Evolutionary conservation across 1,139 yeast species (phyloP).

Genomic region (Kodamaea derodonti): DNA sequence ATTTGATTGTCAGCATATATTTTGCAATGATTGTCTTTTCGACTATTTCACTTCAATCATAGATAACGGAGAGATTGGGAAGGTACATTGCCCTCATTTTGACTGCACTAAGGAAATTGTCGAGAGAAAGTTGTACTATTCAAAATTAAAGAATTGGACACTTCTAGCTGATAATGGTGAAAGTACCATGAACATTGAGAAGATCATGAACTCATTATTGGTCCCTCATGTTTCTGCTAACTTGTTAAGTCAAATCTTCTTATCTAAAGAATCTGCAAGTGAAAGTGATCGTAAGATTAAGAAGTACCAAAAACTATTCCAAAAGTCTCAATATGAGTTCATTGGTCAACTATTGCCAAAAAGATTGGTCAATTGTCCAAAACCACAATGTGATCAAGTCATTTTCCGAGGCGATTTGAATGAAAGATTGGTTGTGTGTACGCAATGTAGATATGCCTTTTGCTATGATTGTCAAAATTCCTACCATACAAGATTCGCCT

Average conservation of each 20-base stretch:
- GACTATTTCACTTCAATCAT: constrained; percentile 47
- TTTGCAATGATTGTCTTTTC: constrained; percentile 49
- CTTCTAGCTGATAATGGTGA: constrained; percentile 10
- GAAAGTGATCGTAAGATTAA: constrained; percentile 20
- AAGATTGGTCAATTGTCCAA: constrained; percentile 52
- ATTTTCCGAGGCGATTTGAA: constrained; percentile 47
- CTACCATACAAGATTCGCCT: constrained; percentile 60
- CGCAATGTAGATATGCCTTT: constrained; percentile 52
- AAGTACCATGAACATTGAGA: constrained; percentile 5
- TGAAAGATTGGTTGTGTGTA: constrained; percentile 53
- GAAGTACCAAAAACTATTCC: constrained; percentile 37
- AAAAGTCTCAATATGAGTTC: constrained; percentile 39
- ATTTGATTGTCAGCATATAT: constrained; percentile 50
- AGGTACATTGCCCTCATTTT: constrained; percentile 59
- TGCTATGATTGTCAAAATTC: constrained; percentile 59
- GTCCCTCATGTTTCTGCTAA: constrained; percentile 32
- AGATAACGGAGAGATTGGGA: constrained; percentile 47
- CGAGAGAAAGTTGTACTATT: constrained; percentile 16
- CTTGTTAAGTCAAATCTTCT: constrained; percentile 27
- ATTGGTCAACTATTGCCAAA: constrained; percentile 46
- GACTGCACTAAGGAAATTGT: constrained; percentile 34
- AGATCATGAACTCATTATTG: constrained; percentile 23
- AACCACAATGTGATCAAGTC: constrained; percentile 38
- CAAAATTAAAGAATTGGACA: constrained; percentile 20
- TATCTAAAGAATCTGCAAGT: constrained; percentile 4